These are phyloP conservation scores for Fomitopsis serialis DNA, from an alignment of 768 basidiomycete species.

Conservation along the genomic window DNA sequence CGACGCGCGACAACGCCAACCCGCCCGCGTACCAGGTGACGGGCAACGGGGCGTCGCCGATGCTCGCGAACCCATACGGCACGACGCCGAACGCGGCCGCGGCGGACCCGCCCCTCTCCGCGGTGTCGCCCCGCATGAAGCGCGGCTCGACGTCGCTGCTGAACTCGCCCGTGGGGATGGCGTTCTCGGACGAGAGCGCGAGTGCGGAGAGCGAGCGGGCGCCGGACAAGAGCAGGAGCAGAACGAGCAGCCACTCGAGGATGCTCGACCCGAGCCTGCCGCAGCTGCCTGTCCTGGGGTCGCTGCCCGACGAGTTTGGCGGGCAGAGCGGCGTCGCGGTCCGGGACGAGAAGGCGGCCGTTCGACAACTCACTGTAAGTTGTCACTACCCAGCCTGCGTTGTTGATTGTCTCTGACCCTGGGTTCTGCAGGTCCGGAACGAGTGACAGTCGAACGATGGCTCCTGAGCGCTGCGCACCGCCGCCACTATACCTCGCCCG, in stretches of 20 bases:
- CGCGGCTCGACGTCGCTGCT: constrained; percentile 12
- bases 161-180: constrained; percentile 11
- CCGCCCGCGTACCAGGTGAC: constrained; percentile 2
- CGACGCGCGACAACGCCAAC: background rate
- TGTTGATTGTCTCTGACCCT: background rate
- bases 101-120: background rate
- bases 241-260: constrained; percentile 6
- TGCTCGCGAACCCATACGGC: background rate
- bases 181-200: background rate
- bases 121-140: constrained; percentile 1
- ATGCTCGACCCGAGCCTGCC: constrained; percentile 14
- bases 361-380: constrained; percentile 14
- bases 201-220: background rate
- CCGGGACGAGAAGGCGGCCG: constrained; percentile 3
- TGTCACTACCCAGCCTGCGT: no score
- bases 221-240: background rate
- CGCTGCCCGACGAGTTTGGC: constrained; percentile 20
- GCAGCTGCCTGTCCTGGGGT: constrained; percentile 9
- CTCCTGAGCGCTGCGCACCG: background rate
- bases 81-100: background rate
- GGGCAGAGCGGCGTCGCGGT: background rate
- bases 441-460: constrained; percentile 7
- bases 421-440: constrained; percentile 13
- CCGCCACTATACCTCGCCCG: background rate
- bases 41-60: background rate